phyloP scores from a whole-genome alignment of 495 filamentous ascomycete species.

The Penicillium cinerascens region DNA sequence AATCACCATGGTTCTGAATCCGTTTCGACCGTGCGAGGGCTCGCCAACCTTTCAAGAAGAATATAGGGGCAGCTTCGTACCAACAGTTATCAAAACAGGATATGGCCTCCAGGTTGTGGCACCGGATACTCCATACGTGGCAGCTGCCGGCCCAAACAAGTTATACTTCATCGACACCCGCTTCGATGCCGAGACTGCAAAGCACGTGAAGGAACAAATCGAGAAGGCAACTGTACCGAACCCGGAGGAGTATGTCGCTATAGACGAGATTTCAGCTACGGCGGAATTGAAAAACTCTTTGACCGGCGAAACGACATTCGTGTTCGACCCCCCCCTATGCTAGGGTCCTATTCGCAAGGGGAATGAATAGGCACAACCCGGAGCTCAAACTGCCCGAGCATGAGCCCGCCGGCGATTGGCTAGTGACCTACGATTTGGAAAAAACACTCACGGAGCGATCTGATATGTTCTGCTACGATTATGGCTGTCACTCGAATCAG shows the following conservation, averaged over 20 bases:
- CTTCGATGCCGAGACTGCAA: slow-evolving; percentile 13
- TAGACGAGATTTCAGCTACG: slow-evolving; percentile 13
- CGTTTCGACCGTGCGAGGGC: not conserved
- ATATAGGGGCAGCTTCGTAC: slow-evolving; percentile 13
- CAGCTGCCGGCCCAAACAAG: slow-evolving; percentile 5
- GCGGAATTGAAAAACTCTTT: slow-evolving; percentile 5
- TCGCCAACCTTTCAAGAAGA: slow-evolving; percentile 5
- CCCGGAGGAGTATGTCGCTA: slow-evolving; percentile 9
- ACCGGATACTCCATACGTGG: slow-evolving; percentile 19
- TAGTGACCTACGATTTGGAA: slow-evolving; percentile 11
- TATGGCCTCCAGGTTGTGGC: slow-evolving; percentile 13
- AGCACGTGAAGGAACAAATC: slow-evolving; percentile 15
- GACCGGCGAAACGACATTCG: slow-evolving; percentile 15
- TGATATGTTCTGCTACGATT: no score
- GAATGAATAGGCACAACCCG: slow-evolving; percentile 13
- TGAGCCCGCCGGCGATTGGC: slow-evolving; percentile 14
- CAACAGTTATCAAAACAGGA: slow-evolving; percentile 9
- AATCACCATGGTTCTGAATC: not conserved
- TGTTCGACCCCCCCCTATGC: slow-evolving; percentile 4
- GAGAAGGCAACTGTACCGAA: slow-evolving; percentile 8
- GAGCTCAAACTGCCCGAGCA: slow-evolving; percentile 14
- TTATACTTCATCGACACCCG: slow-evolving; percentile 20
- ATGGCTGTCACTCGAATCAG: no score
- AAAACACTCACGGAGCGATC: not conserved
- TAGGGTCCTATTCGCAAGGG: slow-evolving; percentile 6